Evolutionary conservation across 2,329 filamentous ascomycete genomes (phyloP), one percentile per base, ranked within the genome.

Genomic region (Chaetomium strumarium): DNA sequence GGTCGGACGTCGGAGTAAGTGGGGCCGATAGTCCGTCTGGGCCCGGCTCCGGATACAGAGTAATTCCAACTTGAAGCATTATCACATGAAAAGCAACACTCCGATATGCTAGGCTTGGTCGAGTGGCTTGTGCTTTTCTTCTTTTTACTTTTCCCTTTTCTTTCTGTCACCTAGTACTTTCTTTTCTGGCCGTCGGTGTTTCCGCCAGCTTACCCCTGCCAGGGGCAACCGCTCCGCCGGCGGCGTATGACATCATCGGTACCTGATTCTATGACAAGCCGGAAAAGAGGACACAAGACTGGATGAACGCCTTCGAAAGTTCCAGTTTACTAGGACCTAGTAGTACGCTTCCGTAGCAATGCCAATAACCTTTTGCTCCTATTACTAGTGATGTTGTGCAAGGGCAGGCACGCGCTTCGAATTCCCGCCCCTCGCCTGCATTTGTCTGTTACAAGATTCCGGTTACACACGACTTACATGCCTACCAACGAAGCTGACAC

Each of bases 221-320:
- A n/a, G 34, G 13, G 14, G 34, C 34, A 8, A 16, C 33, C 20
- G 31, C 40, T 38, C 45, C 24, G 24, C 11, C 16, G 34, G 6
- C 39, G 30, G 40, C 31, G 16, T 16, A 47, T 52, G 50, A 52
- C 44, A 47, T 52, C 44, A 52, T 44, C 39, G 10, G 44, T 44
- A 30, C 40, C 51, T 49, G 46, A 38, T 37, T 42, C 17, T 14
- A n/a, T 16, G 30, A 42, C 41, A 4, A 40, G 13, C 24, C 6
- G 13, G 44, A 34, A 29, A 49, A 7, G 19, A 38, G 24, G 10
- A 6, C 30, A 34, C 30, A 30, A 42, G 38, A 50, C 31, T 37
- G 30, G 46, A 50, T 34, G 42, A 37, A 37, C 14, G 6, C 3
- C 4, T n/a, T 8, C 13, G 3, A 8, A n/a, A 34, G 11, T 11